Base-by-base conservation (phyloP, 768 basidiomycete genomes). In the Neoboletus subvelutipes region DNA sequence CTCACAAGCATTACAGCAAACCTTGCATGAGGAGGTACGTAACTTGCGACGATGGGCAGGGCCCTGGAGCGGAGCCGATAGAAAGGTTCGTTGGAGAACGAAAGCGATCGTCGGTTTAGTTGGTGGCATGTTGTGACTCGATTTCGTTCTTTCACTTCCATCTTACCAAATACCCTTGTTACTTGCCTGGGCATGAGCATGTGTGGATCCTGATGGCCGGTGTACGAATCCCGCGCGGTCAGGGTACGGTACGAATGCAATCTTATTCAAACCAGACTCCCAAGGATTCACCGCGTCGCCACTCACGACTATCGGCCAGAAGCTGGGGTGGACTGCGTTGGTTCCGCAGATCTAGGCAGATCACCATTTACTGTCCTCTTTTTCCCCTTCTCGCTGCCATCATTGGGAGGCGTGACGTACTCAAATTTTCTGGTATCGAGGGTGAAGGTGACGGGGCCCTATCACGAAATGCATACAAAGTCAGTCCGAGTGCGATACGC, bases 371-470 rank as follows among this genome's bases (percentile, higher is more conserved):
- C 42, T 46, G 45, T 58, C 56, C 52, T 59, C 55, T 56, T 61
- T 34, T 29, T 52, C 11, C 50, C 57, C 24, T 57, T 65, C 43
- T 56, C 50, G 8, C 46, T 42, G 10, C 51, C 45, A n/a, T 49
- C 50, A 22, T 60, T 54, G 11, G 58, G 45, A 56, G 59, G 46
- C 41, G 75, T 68, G 40, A 86, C 63, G 65, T 88, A 89, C 75
- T 88, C 87, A 52, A 84, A 89, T 68, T 87, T 90, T 48, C 88
- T 83, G 28, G 90, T 86, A 71, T 94, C 92, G 37, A 94, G 77
- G 1, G 88, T 92, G 58, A 94, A 86, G 12, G 91, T 93, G 28
- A 94, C 84, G 54, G 92, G 92, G 3, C 92, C 92, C 89, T 92
- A 60, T 56, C 22, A 22, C 13, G 34, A 57, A 43, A 48, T 31